Percentiles rank a stretch among this genome's conserved stretches.
phyloP scores from a whole-genome alignment of 2,329 filamentous ascomycete genomes.

The Pezicula rhizophila region DNA sequence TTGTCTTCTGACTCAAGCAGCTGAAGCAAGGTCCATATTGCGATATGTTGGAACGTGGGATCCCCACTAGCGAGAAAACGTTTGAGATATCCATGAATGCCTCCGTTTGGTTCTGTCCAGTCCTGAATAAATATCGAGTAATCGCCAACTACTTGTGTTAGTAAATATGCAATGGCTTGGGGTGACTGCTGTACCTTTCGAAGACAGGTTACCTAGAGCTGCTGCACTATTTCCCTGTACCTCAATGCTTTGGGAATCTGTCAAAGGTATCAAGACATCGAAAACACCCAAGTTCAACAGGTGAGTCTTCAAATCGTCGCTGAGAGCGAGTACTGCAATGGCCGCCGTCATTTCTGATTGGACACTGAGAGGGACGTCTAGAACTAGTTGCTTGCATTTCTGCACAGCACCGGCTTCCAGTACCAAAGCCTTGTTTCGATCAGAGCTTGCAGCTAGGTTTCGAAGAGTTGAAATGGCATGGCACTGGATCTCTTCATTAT shows the following conservation, averaged over 20 bases:
- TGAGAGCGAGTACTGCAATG: conserved; percentile 90
- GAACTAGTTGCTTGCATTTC: conserved; percentile 94
- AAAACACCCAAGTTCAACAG: conserved; percentile 90
- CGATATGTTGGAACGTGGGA: conserved; percentile 97
- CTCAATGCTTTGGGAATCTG: conserved; percentile 91
- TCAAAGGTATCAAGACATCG: conserved; percentile 91
- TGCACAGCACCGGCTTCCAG: conserved; percentile 94
- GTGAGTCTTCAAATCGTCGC: conserved; percentile 90
- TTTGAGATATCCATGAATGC: conserved; percentile 90
- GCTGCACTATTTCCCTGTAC: conserved; percentile 98
- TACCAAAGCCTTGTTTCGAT: conserved; percentile 96
- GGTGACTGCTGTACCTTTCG: conserved; percentile 65
- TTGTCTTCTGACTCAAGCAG: conserved; percentile 92
- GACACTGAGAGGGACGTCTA: conserved; percentile 87
- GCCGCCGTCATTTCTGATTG: conserved; percentile 99
- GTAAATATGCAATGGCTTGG: conserved; percentile 8
- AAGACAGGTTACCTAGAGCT: conserved; percentile 89
- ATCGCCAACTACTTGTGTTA: conserved; percentile 67
- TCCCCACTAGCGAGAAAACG: conserved; percentile 92
- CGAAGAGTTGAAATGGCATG: conserved; percentile 95
- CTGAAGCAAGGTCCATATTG: conserved; percentile 95
- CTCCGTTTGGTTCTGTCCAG: conserved; percentile 87
- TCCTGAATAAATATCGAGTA: conserved; percentile 94
- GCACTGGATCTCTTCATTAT: conserved; percentile 98
- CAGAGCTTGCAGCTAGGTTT: conserved; percentile 92